A percentile compares a stretch with the other conserved stretches of the same genome.
These are phyloP conservation scores for Cytospora paraplurivora DNA, from an alignment of 2,329 filamentous ascomycete genomes.

Conservation along the genomic window DNA sequence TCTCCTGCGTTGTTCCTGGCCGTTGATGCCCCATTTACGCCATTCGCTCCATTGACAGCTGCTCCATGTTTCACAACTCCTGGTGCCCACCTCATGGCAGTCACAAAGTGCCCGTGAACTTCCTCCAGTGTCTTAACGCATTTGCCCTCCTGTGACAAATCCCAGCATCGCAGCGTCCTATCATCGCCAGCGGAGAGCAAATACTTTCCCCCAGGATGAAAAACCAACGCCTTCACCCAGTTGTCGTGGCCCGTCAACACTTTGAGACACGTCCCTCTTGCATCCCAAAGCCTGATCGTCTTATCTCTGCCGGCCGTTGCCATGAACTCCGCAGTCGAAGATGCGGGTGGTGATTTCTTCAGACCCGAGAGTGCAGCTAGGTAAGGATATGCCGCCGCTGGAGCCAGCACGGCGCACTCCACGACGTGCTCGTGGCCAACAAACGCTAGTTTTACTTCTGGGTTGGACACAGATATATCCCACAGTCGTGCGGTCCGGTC, in stretches of 20 bases:
- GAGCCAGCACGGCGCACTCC: conserved; percentile 85
- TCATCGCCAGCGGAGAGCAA: conserved; percentile 85
- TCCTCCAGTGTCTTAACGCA: conserved; percentile 81
- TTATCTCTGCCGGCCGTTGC: conserved; percentile 91
- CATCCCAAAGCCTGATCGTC: conserved; percentile 86
- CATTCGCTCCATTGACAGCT: conserved; percentile 43
- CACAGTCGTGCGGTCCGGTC: conserved; percentile 82
- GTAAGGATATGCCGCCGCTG: conserved; percentile 74
- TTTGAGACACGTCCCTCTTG: conserved; percentile 80
- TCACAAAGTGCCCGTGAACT: conserved; percentile 82
- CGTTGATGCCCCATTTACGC: conserved; percentile 41
- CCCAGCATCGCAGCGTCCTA: conserved; percentile 92
- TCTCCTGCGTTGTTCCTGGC: conserved; percentile 51
- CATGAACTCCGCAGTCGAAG: conserved; percentile 80
- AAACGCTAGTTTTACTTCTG: conserved; percentile 77
- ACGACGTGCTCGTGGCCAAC: conserved; percentile 85
- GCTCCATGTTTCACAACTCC: conserved; percentile 64
- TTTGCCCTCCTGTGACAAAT: conserved; percentile 85
- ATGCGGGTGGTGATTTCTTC: conserved; percentile 76
- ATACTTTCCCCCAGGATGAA: conserved; percentile 91
- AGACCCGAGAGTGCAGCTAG: conserved; percentile 76
- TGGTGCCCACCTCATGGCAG: conserved; percentile 85
- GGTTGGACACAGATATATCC: conserved; percentile 71
- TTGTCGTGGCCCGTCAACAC: conserved; percentile 89
- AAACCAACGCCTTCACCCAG: conserved; percentile 84